Conservation (phyloP, 2,329 filamentous ascomycete species). For the Orbilia javanica region DNA sequence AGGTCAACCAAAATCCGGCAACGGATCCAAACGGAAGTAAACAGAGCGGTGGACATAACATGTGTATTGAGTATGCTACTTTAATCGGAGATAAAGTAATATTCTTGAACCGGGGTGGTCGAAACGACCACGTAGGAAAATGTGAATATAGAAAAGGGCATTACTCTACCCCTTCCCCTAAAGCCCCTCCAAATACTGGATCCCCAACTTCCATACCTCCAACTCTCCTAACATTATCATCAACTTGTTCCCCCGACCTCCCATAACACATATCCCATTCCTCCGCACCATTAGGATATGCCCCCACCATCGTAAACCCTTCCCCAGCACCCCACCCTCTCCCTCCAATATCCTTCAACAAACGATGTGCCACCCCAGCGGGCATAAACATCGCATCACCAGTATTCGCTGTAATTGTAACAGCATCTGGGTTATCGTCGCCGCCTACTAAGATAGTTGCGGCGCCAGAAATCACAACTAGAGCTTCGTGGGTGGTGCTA, state of each 20-base stretch:
- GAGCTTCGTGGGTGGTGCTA: conserved; percentile 71
- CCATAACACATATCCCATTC: conserved; percentile 70
- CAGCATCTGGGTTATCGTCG: conserved; percentile 67
- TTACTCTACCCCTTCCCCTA: conserved; percentile 62
- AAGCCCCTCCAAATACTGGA: conserved; percentile 67
- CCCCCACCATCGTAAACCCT: conserved; percentile 72
- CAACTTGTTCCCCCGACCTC: conserved; percentile 66
- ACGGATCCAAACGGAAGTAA: conserved; percentile 46
- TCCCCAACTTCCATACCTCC: conserved; percentile 66
- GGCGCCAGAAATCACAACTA: conserved; percentile 70
- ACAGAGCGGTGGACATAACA: neutral
- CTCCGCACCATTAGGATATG: conserved; percentile 68
- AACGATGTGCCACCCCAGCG: conserved; percentile 69
- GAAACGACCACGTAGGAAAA: neutral
- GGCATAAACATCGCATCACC: conserved; percentile 74
- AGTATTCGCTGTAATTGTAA: conserved; percentile 68
- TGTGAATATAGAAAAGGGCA: neutral
- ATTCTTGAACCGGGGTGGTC: neutral
- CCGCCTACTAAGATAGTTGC: conserved; percentile 71
- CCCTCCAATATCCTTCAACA: conserved; percentile 64
- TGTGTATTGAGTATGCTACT: neutral
- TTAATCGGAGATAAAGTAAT: neutral
- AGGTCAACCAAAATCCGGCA: conserved; percentile 8
- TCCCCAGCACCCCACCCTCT: conserved; percentile 58
- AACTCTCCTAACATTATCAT: conserved; percentile 67